Base-by-base conservation (phyloP, 2,329 filamentous ascomycete species). In the Diaporthe australafricana region DNA sequence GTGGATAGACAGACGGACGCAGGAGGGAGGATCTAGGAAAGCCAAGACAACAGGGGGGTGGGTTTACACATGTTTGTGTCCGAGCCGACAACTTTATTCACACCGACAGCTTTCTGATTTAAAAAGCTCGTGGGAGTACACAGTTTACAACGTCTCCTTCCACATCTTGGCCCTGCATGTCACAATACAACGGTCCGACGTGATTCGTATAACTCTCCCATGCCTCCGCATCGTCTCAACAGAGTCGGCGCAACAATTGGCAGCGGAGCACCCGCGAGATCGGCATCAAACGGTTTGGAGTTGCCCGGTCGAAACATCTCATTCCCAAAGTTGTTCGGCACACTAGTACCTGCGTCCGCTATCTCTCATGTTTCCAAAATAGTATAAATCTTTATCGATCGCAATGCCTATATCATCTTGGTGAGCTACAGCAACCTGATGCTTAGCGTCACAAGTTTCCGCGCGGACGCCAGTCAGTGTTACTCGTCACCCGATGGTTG, bases 201-300 rank as follows among this genome's bases (percentile, higher is more conserved):
- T 27, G 25, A 52, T 30, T 17, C 30, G 32, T 25, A 53, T 25
- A 53, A 27, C 27, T 45, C 7, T 16, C 48, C 48, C 17, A 25
- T 22, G 27, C 25, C 7, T 27, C 27, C 25, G 22, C 27, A 32
- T 30, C 50, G 16, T 53, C 16, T 47, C 30, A 35, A 63, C n/a
- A 48, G n/a, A 20, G n/a, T 2, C 11, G 45, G n/a, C 20, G 48
- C 45, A 45, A 45, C 45, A 65, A 25, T 25, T 65, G 30, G n/a
- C 45, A 12, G 45, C n/a, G 45, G 22, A 38, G 9, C n/a, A 0
- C 30, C 30, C 45, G n/a, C 60, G 12, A 38, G 45, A 50, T 65
- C 45, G 17, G 50, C 30, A 20, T 14, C 30, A 25, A 65, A 22
- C n/a, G 45, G 60, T 50, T 50, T 65, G 60, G 60, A 50, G 47